Percentiles rank a stretch among this genome's conserved stretches.
Evolutionary conservation across 2,329 filamentous ascomycete species (phyloP).

Genomic region (Trichoderma hamatum): DNA sequence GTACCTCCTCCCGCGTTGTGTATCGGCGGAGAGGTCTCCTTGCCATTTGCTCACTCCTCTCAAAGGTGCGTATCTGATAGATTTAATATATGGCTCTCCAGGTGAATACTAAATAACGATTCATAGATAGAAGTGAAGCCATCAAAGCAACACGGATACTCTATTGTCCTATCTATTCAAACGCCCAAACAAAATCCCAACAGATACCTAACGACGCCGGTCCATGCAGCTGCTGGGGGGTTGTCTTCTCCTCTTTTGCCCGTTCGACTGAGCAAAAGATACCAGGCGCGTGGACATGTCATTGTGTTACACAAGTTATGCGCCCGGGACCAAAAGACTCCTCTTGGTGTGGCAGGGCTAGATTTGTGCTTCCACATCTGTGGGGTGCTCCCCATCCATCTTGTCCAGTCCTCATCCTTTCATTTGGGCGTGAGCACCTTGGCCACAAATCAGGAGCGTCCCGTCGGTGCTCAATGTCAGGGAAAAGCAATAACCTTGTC

Average conservation of each 20-base stretch:
- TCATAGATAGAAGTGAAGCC: neutral
- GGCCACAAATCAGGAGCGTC: neutral
- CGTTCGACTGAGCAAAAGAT: neutral
- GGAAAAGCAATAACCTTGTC: neutral
- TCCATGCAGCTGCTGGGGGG: neutral
- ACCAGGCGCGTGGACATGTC: neutral
- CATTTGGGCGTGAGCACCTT: neutral
- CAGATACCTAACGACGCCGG: neutral
- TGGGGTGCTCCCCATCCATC: neutral
- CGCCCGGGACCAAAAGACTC: neutral
- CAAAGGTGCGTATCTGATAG: neutral
- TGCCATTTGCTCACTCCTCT: neutral
- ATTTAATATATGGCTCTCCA: neutral
- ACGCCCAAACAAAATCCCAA: neutral
- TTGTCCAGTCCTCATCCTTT: neutral
- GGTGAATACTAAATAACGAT: neutral
- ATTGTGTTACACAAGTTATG: conserved; percentile 19
- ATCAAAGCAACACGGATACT: neutral
- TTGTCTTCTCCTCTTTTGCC: neutral
- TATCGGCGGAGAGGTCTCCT: neutral
- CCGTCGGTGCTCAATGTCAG: neutral
- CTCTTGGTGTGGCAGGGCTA: conserved; percentile 1
- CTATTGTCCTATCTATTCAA: neutral
- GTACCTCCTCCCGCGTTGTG: neutral
- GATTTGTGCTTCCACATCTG: conserved; percentile 7